phyloP scores from a whole-genome alignment of 176 grass and related monocot genomes.

The Musa itinerans region DNA sequence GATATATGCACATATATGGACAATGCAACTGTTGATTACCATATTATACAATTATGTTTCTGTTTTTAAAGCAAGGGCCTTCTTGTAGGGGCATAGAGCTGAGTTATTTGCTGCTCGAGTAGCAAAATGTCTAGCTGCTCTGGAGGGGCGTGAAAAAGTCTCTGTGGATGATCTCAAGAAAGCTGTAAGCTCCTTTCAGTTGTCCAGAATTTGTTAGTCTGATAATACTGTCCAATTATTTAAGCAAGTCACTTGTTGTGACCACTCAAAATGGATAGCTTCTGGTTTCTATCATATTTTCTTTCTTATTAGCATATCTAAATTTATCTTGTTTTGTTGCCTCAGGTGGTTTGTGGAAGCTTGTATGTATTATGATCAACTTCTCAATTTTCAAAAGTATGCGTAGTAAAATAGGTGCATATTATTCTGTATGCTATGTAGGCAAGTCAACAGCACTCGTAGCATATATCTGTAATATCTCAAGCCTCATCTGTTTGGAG shows the following conservation, averaged over 20 bases:
- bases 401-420: no score
- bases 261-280: background rate
- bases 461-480: no score
- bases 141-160: slow-evolving; percentile 98
- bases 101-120: slow-evolving; percentile 96
- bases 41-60: background rate
- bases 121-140: slow-evolving; percentile 95
- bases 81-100: slow-evolving; percentile 80
- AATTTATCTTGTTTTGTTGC: background rate
- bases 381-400: background rate
- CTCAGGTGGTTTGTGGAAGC: background rate
- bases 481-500: no score
- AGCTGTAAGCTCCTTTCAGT: slow-evolving; percentile 57
- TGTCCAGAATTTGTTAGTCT: slow-evolving; percentile 17
- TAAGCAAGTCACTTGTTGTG: background rate
- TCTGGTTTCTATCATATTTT: background rate
- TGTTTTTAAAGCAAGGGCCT: background rate
- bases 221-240: slow-evolving; percentile 12
- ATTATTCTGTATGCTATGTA: no score
- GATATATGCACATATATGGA: background rate
- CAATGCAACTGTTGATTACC: background rate
- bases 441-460: no score
- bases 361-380: background rate
- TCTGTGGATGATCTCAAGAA: slow-evolving; percentile 97
- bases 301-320: background rate